Conservation (phyloP, 2,329 filamentous ascomycete species). For the Sarocladium brachiariae region DNA sequence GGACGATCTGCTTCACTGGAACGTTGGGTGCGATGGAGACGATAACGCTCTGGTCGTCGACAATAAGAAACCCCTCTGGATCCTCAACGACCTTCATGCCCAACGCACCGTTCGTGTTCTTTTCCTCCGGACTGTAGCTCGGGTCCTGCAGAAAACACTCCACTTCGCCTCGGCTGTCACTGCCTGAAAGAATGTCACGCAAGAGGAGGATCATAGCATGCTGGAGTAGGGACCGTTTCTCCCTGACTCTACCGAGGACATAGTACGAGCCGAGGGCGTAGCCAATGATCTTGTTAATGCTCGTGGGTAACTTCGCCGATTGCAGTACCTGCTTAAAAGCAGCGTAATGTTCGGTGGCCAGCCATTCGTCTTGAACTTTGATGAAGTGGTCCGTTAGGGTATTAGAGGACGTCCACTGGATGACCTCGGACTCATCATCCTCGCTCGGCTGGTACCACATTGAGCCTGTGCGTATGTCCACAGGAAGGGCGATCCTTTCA, state of each 20-base stretch:
- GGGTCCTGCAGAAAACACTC: slow-evolving; percentile 14
- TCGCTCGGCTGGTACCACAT: background rate
- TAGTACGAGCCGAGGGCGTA: background rate
- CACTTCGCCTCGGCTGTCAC: background rate
- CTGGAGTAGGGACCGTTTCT: background rate
- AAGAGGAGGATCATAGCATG: background rate
- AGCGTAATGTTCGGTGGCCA: background rate
- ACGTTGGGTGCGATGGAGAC: slow-evolving; percentile 12
- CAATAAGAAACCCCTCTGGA: slow-evolving; percentile 15
- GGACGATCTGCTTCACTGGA: slow-evolving; percentile 17
- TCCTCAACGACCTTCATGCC: slow-evolving; percentile 12
- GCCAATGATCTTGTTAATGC: slow-evolving; percentile 2
- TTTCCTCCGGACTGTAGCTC: slow-evolving; percentile 9
- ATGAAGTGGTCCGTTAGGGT: background rate
- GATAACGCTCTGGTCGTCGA: slow-evolving; percentile 15
- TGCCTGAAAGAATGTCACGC: background rate
- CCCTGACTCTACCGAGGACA: background rate
- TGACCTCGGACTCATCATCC: background rate
- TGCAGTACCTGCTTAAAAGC: background rate
- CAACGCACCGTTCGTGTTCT: slow-evolving; percentile 4
- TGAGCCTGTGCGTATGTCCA: background rate
- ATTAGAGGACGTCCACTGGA: background rate
- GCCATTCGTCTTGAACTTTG: background rate
- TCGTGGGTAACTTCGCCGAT: background rate
- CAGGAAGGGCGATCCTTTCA: background rate